phyloP scores from a whole-genome alignment of 495 filamentous ascomycete species.

The Cudoniella acicularis region DNA sequence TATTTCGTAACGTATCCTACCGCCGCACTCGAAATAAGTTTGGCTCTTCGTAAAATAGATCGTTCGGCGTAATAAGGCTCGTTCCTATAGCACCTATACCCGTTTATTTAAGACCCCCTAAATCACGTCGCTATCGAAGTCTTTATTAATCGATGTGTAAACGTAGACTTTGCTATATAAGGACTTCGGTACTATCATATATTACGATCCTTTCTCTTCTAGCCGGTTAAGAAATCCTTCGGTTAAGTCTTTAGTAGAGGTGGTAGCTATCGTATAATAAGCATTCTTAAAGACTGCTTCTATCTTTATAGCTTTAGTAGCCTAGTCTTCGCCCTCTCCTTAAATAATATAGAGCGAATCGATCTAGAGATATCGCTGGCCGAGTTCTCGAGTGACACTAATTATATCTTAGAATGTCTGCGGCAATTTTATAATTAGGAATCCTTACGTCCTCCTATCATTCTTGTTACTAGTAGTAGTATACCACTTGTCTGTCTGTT shows the following conservation, averaged over 20 bases:
- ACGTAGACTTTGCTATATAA: neutral
- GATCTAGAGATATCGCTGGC: slow-evolving; percentile 9
- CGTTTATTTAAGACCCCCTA: slow-evolving; percentile 30
- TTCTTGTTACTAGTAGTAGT: neutral
- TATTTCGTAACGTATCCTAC: slow-evolving; percentile 29
- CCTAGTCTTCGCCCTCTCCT: slow-evolving; percentile 31
- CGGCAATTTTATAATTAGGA: neutral
- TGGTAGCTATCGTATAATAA: slow-evolving; percentile 34
- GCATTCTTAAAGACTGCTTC: slow-evolving; percentile 34
- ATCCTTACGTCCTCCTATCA: neutral
- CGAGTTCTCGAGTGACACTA: slow-evolving; percentile 3
- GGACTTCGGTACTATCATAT: neutral
- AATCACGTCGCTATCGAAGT: slow-evolving; percentile 32
- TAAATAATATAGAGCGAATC: slow-evolving; percentile 33
- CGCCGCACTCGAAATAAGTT: slow-evolving; percentile 41
- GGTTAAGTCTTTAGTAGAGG: slow-evolving; percentile 17
- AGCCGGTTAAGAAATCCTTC: slow-evolving; percentile 27
- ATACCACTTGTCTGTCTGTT: neutral
- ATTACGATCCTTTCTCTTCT: neutral
- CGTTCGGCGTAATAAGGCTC: slow-evolving; percentile 34
- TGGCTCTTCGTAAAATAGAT: slow-evolving; percentile 39
- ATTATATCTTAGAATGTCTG: slow-evolving; percentile 7
- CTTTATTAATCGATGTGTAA: slow-evolving; percentile 27
- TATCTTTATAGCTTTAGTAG: slow-evolving; percentile 32
- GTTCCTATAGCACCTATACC: slow-evolving; percentile 42